Base-by-base conservation (phyloP, 1,139 yeast genomes). In the Lodderomyces parapsilosis region DNA sequence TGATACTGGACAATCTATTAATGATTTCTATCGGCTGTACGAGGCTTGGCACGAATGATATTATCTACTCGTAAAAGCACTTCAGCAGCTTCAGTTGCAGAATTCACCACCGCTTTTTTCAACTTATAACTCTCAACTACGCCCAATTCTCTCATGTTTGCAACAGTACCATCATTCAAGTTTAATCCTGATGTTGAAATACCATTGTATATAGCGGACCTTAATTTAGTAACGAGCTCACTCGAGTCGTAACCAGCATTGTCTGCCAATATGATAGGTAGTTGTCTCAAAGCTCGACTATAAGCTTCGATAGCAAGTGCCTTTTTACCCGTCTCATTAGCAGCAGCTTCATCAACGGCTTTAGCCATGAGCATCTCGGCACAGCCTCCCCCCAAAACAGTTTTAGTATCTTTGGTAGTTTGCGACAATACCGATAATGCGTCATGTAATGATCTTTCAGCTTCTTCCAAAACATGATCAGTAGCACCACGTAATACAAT, bases 311-410 rank as follows among this genome's bases (percentile, higher is more conserved):
- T 82, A 1, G 99, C 99, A 49, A 93, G 74, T 0, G 97, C 86
- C 60, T 88, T 88, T 70, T 94, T 93, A 53, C 99, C 99, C 27
- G 87, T 85, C 54, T 86, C 93, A 59, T 88, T 90, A 57, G 94
- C 95, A 20, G 98, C 97, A 40, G 85, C 88, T 51, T 88, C 90
- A 55, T 94, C 99, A 30, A 93, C 98, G 6, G 99, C 97, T 65
- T 88, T 89, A 10, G 97, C 86, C 99, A 93, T 93, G 56, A 89
- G 76, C 96, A 93, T 91, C 67, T 93, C 99, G 4, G 97, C 83
- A 62, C 97, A 91, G 22, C 99, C 99, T 52, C 97, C 99, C 45
- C 99, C 99, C 39, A 93, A 77, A 31, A 94, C 94, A 2, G 97
- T 90, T 63, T 91, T 82, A n/a, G 98, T 87, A 58, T 90, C 96